These are phyloP conservation scores for Trichocladium uniseriatum DNA, from an alignment of 495 filamentous ascomycete genomes.

Conservation along the genomic window DNA sequence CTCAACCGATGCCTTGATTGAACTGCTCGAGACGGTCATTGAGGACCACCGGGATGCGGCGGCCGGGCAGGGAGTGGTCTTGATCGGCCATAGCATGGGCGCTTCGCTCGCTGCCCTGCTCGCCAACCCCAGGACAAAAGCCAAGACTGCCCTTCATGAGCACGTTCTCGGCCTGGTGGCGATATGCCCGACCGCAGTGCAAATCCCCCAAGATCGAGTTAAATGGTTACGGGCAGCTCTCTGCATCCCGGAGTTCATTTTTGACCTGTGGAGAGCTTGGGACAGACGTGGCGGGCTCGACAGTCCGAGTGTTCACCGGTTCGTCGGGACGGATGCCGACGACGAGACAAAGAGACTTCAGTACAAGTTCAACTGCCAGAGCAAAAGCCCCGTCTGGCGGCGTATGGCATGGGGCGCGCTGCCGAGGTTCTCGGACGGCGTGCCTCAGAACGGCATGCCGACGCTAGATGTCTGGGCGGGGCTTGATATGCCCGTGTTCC, in stretches of 20 bases:
- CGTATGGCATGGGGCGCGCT: constrained; percentile 71
- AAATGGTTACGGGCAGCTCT: constrained; percentile 47
- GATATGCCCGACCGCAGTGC: constrained; percentile 64
- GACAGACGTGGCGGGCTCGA: constrained; percentile 70
- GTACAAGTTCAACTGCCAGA: constrained; percentile 74
- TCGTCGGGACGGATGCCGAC: constrained; percentile 68
- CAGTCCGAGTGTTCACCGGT: constrained; percentile 68
- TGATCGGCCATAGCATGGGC: constrained; percentile 85
- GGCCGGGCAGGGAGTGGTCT: constrained; percentile 61
- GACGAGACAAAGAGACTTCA: constrained; percentile 68
- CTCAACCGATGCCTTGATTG: constrained; percentile 61
- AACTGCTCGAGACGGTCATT: constrained; percentile 65
- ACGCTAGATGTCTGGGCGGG: constrained; percentile 63
- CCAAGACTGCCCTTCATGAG: constrained; percentile 39
- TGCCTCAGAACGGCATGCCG: constrained; percentile 55
- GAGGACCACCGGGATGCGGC: constrained; percentile 56
- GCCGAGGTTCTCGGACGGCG: constrained; percentile 43
- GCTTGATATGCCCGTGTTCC: constrained; percentile 61
- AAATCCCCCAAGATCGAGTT: constrained; percentile 47
- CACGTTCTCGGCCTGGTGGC: constrained; percentile 68
- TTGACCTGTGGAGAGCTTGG: constrained; percentile 70
- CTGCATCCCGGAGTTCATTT: constrained; percentile 57
- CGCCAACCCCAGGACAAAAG: constrained; percentile 50
- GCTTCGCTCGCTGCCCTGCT: constrained; percentile 68
- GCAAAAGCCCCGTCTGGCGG: constrained; percentile 68